Evolutionary conservation across 352 stramenopile genomes (phyloP).

Genomic region (Globisporangium nunn): DNA sequence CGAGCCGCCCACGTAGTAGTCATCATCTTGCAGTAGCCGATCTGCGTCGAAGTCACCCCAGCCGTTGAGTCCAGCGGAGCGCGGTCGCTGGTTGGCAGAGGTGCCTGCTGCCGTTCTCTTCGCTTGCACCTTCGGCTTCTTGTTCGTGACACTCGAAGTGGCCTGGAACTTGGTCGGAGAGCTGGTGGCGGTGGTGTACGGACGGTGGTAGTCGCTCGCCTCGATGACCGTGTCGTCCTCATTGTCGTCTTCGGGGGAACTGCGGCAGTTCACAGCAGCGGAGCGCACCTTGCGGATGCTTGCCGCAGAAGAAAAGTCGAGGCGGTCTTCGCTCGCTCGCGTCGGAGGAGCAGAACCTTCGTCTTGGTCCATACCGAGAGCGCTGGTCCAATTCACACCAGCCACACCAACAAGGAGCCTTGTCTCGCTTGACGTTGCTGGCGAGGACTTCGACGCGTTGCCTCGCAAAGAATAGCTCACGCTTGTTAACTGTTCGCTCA

Average conservation of each 20-base stretch:
- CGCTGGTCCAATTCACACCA: too few species aligned
- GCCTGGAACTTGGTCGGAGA: slow-evolving; percentile 4
- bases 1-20: not conserved
- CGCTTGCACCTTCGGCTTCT: slow-evolving; percentile 3
- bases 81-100: not conserved
- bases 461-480: too few species aligned
- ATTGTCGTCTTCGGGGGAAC: not conserved
- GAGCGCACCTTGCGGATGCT: slow-evolving; percentile 7
- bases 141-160: not conserved
- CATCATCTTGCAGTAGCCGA: slow-evolving; percentile 24
- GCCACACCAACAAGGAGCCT: too few species aligned
- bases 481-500: not conserved
- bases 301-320: not conserved
- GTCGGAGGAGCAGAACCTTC: not conserved
- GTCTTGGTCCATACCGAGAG: not conserved
- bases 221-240: not conserved
- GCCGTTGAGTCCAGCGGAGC: slow-evolving; percentile 17
- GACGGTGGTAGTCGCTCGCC: slow-evolving; percentile 2
- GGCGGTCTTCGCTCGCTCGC: not conserved
- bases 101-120: slow-evolving; percentile 1
- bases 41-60: slow-evolving; percentile 60
- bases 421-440: too few species aligned
- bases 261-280: not conserved
- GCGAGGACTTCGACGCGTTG: too few species aligned
- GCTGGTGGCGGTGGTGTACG: slow-evolving; percentile 4